These are phyloP conservation scores for Penicillium sp. DNA, from an alignment of 2,329 filamentous ascomycete species.

Conservation along the genomic window DNA sequence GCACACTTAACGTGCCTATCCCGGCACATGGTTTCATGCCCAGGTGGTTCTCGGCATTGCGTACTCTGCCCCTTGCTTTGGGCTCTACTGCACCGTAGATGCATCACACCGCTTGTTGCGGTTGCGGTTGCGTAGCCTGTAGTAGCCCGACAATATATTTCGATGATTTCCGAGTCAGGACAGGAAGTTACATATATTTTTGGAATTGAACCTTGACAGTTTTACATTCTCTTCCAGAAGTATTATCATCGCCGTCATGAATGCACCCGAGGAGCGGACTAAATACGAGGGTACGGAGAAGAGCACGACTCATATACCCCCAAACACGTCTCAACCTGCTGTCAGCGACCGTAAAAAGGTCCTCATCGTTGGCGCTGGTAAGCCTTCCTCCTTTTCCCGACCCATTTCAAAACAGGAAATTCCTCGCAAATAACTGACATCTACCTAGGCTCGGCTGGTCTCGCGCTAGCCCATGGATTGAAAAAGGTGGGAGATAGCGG, in stretches of 20 bases:
- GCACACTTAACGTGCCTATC: not conserved
- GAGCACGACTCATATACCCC: not conserved
- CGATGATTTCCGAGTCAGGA: too few relatives aligned
- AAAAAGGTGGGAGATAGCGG: not conserved
- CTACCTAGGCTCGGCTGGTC: not conserved
- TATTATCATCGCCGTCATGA: not conserved
- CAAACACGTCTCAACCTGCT: not conserved
- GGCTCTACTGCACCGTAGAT: too few relatives aligned
- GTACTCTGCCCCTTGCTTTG: too few relatives aligned
- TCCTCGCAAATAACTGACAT: not conserved
- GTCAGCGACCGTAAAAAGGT: not conserved
- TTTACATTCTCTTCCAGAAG: not conserved
- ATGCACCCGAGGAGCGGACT: not conserved
- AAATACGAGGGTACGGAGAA: not conserved
- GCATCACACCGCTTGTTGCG: too few relatives aligned
- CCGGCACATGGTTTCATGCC: too few relatives aligned
- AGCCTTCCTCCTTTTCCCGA: not conserved
- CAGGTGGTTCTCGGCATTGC: not conserved
- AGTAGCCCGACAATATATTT: too few relatives aligned
- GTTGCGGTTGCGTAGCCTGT: too few relatives aligned
- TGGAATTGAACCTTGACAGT: not conserved
- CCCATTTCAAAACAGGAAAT: not conserved
- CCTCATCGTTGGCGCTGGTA: not conserved
- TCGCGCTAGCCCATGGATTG: not conserved
- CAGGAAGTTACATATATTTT: not conserved